Conservation (phyloP, 2,329 filamentous ascomycete genomes). For the Zymoseptoria crescenta region DNA sequence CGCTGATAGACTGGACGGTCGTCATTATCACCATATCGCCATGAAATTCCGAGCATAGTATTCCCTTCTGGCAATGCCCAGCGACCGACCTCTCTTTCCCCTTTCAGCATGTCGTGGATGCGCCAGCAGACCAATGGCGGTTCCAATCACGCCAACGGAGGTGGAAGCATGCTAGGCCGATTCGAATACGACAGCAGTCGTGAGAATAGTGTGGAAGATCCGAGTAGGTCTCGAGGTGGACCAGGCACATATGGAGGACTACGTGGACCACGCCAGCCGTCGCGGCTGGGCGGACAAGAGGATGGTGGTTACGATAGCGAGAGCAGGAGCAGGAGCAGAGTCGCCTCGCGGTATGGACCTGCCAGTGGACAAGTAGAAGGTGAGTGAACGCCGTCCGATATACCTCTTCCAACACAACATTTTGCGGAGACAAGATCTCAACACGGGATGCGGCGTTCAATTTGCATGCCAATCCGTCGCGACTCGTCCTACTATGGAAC, state of each 20-base stretch:
- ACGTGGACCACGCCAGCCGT: slow-evolving; percentile 16
- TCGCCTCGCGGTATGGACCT: slow-evolving; percentile 28
- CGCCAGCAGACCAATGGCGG: slow-evolving; percentile 16
- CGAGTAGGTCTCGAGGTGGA: slow-evolving; percentile 30
- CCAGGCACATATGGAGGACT: slow-evolving; percentile 24
- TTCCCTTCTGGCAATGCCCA: neutral
- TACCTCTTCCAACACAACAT: neutral
- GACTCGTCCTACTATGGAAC: neutral
- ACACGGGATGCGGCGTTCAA: neutral
- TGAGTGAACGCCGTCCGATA: slow-evolving; percentile 15
- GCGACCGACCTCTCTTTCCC: neutral
- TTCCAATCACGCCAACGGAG: slow-evolving; percentile 32
- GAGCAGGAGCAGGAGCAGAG: slow-evolving; percentile 28
- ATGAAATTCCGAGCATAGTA: neutral
- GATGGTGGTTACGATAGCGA: slow-evolving; percentile 33
- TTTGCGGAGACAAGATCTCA: neutral
- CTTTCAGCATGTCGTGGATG: slow-evolving; percentile 14
- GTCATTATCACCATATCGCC: neutral
- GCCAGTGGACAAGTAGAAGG: slow-evolving; percentile 38
- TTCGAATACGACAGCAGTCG: slow-evolving; percentile 31
- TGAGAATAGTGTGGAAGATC: slow-evolving; percentile 30
- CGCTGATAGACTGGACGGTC: neutral
- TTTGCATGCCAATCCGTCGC: neutral
- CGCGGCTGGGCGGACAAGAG: slow-evolving; percentile 36
- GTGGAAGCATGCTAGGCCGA: slow-evolving; percentile 27